These are phyloP conservation scores for Madurella mycetomatis DNA, from an alignment of 2,329 filamentous ascomycete genomes.

Conservation along the genomic window DNA sequence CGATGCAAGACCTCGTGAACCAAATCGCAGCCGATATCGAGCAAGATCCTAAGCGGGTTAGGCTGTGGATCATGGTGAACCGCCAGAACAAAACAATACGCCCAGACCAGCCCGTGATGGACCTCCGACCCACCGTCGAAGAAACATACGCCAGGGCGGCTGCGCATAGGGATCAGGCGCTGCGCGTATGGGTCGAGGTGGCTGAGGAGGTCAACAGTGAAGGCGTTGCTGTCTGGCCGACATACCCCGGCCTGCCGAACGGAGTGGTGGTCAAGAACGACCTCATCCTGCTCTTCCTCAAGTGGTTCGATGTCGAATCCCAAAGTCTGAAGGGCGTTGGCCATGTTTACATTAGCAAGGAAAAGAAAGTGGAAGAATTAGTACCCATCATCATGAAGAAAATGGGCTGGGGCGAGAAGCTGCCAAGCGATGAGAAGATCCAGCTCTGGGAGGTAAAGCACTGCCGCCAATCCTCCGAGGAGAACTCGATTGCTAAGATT, in stretches of 20 bases:
- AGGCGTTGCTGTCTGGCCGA: slow-evolving; percentile 69
- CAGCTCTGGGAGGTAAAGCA: slow-evolving; percentile 69
- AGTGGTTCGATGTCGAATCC: slow-evolving; percentile 76
- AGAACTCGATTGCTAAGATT: slow-evolving; percentile 21
- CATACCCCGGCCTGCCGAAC: slow-evolving; percentile 54
- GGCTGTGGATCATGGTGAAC: slow-evolving; percentile 97
- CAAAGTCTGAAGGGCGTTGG: slow-evolving; percentile 74
- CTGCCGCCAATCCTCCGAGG: background rate
- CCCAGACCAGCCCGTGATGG: slow-evolving; percentile 81
- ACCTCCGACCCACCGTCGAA: slow-evolving; percentile 70
- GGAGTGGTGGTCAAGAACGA: slow-evolving; percentile 57
- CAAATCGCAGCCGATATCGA: slow-evolving; percentile 67
- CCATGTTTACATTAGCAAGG: slow-evolving; percentile 81
- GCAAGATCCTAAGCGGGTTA: slow-evolving; percentile 63
- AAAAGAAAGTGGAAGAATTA: slow-evolving; percentile 83
- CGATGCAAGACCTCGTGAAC: slow-evolving; percentile 68
- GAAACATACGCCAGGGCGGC: slow-evolving; percentile 55
- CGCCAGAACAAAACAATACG: slow-evolving; percentile 95
- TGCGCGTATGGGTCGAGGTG: slow-evolving; percentile 84
- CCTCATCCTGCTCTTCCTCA: slow-evolving; percentile 79
- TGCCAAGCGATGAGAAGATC: slow-evolving; percentile 57
- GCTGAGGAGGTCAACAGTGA: slow-evolving; percentile 62
- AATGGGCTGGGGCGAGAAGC: slow-evolving; percentile 81
- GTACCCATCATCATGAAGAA: slow-evolving; percentile 70
- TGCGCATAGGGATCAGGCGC: slow-evolving; percentile 62